A percentile compares a stretch with the other conserved stretches of the same genome.
Evolutionary conservation across 2,329 filamentous ascomycete species (phyloP).

Genomic region (Daldinia sp.): DNA sequence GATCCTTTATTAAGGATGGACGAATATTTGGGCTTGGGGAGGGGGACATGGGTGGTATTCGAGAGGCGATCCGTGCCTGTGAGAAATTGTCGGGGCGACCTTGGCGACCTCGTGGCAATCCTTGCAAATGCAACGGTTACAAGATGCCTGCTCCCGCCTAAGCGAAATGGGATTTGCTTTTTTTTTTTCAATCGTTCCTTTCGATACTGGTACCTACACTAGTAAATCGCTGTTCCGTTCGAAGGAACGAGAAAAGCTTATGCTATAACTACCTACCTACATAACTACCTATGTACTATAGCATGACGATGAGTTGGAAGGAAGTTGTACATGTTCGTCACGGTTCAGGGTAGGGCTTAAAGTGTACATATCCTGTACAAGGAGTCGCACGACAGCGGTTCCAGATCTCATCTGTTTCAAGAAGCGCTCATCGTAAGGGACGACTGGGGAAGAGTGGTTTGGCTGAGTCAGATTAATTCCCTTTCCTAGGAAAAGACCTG

Average conservation of each 20-base stretch:
- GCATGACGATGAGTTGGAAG: not conserved
- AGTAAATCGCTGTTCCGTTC: not conserved
- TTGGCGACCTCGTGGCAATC: conserved; percentile 13
- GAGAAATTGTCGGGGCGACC: conserved; percentile 12
- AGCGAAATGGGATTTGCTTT: conserved; percentile 8
- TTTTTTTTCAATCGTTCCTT: not conserved
- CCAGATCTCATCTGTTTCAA: conserved; percentile 11
- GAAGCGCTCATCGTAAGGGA: conserved; percentile 3
- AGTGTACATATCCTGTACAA: not conserved
- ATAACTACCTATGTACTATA: too few relatives aligned
- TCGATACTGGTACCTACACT: not conserved
- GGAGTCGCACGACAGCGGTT: conserved; percentile 1
- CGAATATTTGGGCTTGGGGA: not conserved
- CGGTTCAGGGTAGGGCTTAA: not conserved
- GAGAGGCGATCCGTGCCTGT: conserved; percentile 5
- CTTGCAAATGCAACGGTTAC: conserved; percentile 6
- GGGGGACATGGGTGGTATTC: not conserved
- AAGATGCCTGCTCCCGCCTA: conserved; percentile 7
- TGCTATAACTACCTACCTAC: too few relatives aligned
- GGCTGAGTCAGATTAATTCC: conserved; percentile 4
- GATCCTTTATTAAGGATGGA: conserved; percentile 1
- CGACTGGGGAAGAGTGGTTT: conserved; percentile 7
- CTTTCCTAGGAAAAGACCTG: not conserved
- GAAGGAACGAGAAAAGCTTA: not conserved
- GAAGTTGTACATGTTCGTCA: not conserved